phyloP scores from a whole-genome alignment of 768 basidiomycete genomes.

The Xerocomellus chrysenteron region DNA sequence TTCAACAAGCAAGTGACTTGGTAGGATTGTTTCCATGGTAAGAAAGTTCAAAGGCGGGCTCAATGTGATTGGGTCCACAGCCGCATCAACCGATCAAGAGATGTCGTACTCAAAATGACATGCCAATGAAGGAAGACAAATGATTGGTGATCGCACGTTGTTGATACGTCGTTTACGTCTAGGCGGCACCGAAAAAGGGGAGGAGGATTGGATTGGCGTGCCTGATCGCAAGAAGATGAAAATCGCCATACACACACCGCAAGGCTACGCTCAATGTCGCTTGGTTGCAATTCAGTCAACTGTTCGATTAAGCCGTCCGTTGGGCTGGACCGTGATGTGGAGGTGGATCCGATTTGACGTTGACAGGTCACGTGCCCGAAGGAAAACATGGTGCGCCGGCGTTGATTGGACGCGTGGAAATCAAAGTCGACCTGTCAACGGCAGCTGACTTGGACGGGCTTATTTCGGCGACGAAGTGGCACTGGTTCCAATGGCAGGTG shows the following conservation, averaged over 20 bases:
- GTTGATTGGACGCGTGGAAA: slow-evolving; percentile 11
- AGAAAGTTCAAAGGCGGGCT: slow-evolving; percentile 17
- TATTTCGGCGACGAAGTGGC: neutral
- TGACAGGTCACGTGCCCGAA: slow-evolving; percentile 29
- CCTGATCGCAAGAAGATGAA: slow-evolving; percentile 27
- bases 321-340: slow-evolving; percentile 11
- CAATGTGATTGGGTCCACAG: slow-evolving; percentile 18
- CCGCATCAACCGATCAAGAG: slow-evolving; percentile 25
- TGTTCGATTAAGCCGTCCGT: neutral
- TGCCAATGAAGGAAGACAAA: slow-evolving; percentile 15
- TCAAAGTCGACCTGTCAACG: neutral
- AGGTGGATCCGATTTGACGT: neutral
- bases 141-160: slow-evolving; percentile 29
- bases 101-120: slow-evolving; percentile 29
- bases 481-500: slow-evolving; percentile 6
- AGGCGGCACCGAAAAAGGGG: slow-evolving; percentile 36
- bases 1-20: slow-evolving; percentile 1
- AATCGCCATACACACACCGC: slow-evolving; percentile 19
- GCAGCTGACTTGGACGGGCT: neutral
- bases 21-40: slow-evolving; percentile 30
- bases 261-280: slow-evolving; percentile 18
- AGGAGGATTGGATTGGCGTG: slow-evolving; percentile 20
- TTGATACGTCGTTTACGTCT: slow-evolving; percentile 28
- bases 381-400: slow-evolving; percentile 5
- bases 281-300: slow-evolving; percentile 10